These are phyloP conservation scores for Wickerhamomyces silvicola DNA, from an alignment of 805 yeast genomes.

Conservation along the genomic window DNA sequence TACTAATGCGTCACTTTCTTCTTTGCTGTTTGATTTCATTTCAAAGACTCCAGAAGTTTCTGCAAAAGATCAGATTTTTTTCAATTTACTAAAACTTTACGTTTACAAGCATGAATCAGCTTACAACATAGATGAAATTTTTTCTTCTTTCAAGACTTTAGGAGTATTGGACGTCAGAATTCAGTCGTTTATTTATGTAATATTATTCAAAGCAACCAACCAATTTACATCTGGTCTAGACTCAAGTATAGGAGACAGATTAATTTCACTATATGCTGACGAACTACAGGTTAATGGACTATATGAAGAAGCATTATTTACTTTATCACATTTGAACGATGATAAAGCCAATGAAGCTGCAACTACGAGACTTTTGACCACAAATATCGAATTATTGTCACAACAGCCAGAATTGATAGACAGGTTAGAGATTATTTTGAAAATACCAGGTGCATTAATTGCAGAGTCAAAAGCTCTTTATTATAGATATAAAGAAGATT, in stretches of 20 bases:
- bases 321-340: conserved; percentile 48
- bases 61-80: conserved; percentile 15
- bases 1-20: conserved; percentile 28
- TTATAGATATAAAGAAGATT: conserved; percentile 43
- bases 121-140: conserved; percentile 11
- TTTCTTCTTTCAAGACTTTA: conserved; percentile 10
- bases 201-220: conserved; percentile 31
- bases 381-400: conserved; percentile 19
- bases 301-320: conserved; percentile 56
- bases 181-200: conserved; percentile 47
- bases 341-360: conserved; percentile 37
- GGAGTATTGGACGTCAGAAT: conserved; percentile 29
- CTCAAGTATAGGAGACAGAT: conserved; percentile 27
- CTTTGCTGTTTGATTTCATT: conserved; percentile 25
- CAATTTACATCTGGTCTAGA: conserved; percentile 18
- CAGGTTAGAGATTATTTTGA: conserved; percentile 31
- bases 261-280: conserved; percentile 40
- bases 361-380: conserved; percentile 27
- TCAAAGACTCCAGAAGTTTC: conserved; percentile 9
- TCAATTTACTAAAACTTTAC: conserved; percentile 25
- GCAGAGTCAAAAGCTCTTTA: conserved; percentile 56
- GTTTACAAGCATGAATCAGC: conserved; percentile 16
- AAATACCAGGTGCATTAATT: conserved; percentile 42
- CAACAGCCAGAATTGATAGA: conserved; percentile 22
- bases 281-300: conserved; percentile 42